Evolutionary conservation across 1,139 yeast genomes (phyloP), one percentile per base, ranked within the genome.

Genomic region (Zygosaccharomyces sapae): DNA sequence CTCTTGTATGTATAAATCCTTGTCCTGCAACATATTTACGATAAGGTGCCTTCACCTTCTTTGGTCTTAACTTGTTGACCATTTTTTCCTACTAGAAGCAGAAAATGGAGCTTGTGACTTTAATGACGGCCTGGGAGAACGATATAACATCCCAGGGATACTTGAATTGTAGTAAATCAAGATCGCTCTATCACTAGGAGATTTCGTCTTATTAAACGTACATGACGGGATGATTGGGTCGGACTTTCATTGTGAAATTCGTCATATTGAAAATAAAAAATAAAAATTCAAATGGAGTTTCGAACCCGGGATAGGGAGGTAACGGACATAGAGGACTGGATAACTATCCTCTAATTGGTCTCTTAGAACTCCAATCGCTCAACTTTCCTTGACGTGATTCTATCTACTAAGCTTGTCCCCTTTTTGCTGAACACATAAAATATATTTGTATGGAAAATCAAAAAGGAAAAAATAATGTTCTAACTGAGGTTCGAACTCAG

Each of bases 61-160:
- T 85, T 12, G 96, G 89, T 65, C 96, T 75, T 62, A 90, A 70
- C 68, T 88, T 88, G 67, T 88, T 88, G 41, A 89, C 95, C 80
- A 88, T 88, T 37, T 30, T 30, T 37, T 37, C 13, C 16, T 20
- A 27, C 40, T 40, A 33, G 29, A 33, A 41, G 36, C 42, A 39
- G 42, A 37, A 37, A 25, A 37, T 12, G 40, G 31, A n/a, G 31
- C 24, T 10, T 37, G 30, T 37, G n/a, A 25, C 27, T 30, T 37
- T 30, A 37, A 24, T 13, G 22, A 27, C 29, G 6, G 18, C 40
- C 40, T 37, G 24, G 40, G 40, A 37, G 30, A 25, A 30, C 13
- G 30, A 24, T 45, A 38, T 27, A 37, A 45, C 38, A 39, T 39
- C 35, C 42, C 42, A 30, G 42, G 31, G 35, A 39, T 29, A 7